These are phyloP conservation scores for Bolboschoenus planiculmis DNA, from an alignment of 176 grass and related monocot species.

Conservation along the genomic window DNA sequence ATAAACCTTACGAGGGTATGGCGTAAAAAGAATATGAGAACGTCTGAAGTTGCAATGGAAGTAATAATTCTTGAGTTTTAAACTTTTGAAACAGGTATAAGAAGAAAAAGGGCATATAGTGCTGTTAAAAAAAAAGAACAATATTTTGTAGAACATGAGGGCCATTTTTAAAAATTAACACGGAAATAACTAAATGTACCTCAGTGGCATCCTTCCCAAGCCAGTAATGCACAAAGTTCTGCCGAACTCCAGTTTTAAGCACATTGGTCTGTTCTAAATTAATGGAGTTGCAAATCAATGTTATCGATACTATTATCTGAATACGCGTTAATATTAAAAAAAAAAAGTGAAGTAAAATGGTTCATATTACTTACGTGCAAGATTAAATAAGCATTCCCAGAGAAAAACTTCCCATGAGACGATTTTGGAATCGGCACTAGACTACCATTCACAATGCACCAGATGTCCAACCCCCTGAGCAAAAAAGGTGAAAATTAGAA, in stretches of 20 bases:
- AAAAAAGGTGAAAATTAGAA: background rate
- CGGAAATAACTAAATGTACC: conserved; percentile 28
- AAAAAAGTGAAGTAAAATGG: background rate
- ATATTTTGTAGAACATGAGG: background rate
- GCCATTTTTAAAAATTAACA: background rate
- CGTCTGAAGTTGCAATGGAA: background rate
- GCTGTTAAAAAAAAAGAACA: background rate
- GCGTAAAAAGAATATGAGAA: conserved; percentile 1
- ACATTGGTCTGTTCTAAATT: conserved; percentile 42
- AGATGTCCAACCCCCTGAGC: conserved; percentile 62
- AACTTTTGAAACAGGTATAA: background rate
- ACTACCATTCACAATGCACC: conserved; percentile 52
- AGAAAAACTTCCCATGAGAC: conserved; percentile 66
- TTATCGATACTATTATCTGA: background rate
- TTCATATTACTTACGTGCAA: conserved; percentile 42
- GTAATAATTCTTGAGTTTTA: background rate
- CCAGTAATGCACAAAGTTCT: conserved; percentile 81
- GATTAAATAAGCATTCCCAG: conserved; percentile 54
- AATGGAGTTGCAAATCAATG: background rate
- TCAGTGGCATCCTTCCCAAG: conserved; percentile 56
- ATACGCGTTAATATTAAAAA: background rate
- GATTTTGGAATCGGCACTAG: conserved; percentile 49
- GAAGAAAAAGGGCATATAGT: background rate
- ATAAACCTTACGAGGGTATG: background rate
- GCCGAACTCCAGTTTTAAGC: conserved; percentile 45